Conservation (phyloP, 495 filamentous ascomycete genomes). For the Penicillium lividum region DNA sequence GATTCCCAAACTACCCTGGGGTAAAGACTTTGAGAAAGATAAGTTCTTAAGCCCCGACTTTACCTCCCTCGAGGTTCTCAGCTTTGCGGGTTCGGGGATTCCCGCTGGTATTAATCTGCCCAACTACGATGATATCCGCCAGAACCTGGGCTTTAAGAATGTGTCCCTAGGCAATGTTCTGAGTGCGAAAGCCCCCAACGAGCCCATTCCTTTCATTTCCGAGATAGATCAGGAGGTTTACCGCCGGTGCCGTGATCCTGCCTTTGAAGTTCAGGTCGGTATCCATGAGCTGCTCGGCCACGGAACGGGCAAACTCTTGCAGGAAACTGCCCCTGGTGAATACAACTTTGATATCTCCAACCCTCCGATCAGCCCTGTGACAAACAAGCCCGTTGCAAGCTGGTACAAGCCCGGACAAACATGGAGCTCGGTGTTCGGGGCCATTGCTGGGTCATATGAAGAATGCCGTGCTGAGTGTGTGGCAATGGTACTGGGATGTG, state of each 20-base stretch:
- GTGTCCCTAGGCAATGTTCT: conserved; percentile 90
- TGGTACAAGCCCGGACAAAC: conserved; percentile 95
- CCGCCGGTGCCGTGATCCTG: conserved; percentile 73
- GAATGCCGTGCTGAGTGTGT: conserved; percentile 84
- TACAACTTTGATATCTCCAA: conserved; percentile 85
- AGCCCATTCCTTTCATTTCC: conserved; percentile 84
- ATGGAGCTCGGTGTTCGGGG: conserved; percentile 89
- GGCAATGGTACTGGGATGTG: conserved; percentile 88
- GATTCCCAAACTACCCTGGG: conserved; percentile 89
- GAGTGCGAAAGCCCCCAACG: conserved; percentile 83
- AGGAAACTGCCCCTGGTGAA: conserved; percentile 76
- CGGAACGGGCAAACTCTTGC: conserved; percentile 91
- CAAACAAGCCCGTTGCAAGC: conserved; percentile 71
- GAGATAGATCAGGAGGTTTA: conserved; percentile 74
- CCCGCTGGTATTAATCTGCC: conserved; percentile 80
- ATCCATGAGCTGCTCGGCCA: conserved; percentile 96
- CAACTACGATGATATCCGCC: conserved; percentile 93
- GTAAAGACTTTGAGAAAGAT: conserved; percentile 88
- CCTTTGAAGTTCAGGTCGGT: conserved; percentile 94
- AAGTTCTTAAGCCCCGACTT: conserved; percentile 94
- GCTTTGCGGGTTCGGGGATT: conserved; percentile 77
- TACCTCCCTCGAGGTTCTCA: conserved; percentile 77
- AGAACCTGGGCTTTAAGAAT: conserved; percentile 97
- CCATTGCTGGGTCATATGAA: conserved; percentile 83
- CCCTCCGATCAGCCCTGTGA: conserved; percentile 79